phyloP scores from a whole-genome alignment of 345 rosid species.

The Camelina sativa region DNA sequence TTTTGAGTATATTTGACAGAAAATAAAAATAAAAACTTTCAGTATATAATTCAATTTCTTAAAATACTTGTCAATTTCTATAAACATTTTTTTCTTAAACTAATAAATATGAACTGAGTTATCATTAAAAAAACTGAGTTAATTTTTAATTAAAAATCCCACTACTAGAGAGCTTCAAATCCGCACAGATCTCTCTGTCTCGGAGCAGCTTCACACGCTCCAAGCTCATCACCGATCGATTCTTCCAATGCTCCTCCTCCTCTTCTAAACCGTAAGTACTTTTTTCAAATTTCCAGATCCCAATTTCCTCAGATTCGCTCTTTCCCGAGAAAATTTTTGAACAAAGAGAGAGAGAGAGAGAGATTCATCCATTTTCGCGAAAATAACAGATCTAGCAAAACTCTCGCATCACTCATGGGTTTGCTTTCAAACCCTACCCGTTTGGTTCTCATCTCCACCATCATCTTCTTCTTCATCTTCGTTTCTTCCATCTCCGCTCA shows the following conservation, averaged over 20 bases:
- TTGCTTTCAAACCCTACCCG: conserved; percentile 46
- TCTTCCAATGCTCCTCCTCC: conserved; percentile 23
- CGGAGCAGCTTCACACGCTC: conserved; percentile 28
- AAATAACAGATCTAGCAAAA: conserved; percentile 19
- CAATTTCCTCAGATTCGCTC: conserved; percentile 18
- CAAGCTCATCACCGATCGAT: conserved; percentile 12
- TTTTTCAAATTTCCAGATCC: conserved; percentile 21
- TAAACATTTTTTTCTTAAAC: too few relatives aligned
- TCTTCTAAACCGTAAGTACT: conserved; percentile 6
- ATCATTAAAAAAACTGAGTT: background rate
- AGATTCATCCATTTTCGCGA: conserved; percentile 16
- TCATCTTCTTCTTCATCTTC: conserved; percentile 40
- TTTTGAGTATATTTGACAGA: too few relatives aligned
- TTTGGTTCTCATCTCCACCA: conserved; percentile 42
- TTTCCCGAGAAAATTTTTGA: conserved; percentile 19
- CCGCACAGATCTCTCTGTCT: conserved; percentile 30
- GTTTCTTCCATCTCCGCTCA: conserved; percentile 51
- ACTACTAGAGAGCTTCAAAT: background rate
- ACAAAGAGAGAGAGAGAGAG: background rate
- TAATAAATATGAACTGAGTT: too few relatives aligned
- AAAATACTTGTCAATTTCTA: too few relatives aligned
- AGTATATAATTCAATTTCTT: too few relatives aligned
- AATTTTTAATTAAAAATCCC: background rate
- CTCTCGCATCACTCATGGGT: conserved; percentile 47
- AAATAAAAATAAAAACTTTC: too few relatives aligned